Base-by-base conservation (phyloP, 768 basidiomycete species). In the Leucogyrophana mollusca region DNA sequence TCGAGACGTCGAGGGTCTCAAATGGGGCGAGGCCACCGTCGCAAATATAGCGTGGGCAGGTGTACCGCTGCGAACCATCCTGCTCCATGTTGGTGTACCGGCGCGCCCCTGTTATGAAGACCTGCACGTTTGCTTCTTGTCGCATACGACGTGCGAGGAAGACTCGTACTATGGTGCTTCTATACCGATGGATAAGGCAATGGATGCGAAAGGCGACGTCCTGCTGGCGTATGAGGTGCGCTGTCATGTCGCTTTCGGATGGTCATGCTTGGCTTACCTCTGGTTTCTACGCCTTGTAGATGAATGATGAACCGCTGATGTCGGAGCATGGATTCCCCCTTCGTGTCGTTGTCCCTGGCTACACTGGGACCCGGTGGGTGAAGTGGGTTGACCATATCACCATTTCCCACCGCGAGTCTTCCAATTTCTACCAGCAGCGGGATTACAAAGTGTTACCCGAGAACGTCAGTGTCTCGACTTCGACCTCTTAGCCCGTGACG, bases 1-100 rank as follows among this genome's bases (percentile, higher is more conserved):
- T 0, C 49, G 30, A 11, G 36, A 47, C 2, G 83, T 84, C 0
- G 65, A 77, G 30, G 83, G 83, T 7, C 74, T 86, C 18, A 73
- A 71, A 4, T 87, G 84, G 84, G 70, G 70, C 17, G 80, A 83
- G 47, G 86, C 82, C 16, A 83, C 82, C n/a, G 77, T 85, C 38
- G 79, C 79, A 46, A 88, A 88, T 59, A 78, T 77, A 54, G 71
- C 65, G 47, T 89, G 87, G 86, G 72, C 73, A 3, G 87, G 87
- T 14, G 75, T 77, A 1, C 69, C 73, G 0, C 62, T 89, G 9
- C 70, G 77, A 17, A 78, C 85, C 44, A 54, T 87, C 22, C 72
- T 89, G 47, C 63, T 69, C 8, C 58, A 69, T 34, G 65, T 67
- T 3, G 73, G 76, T 6, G 65, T 83, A 23, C 27, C 51, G 17